Conservation (phyloP, 805 yeast species). For the Candida sakaeoensis region DNA sequence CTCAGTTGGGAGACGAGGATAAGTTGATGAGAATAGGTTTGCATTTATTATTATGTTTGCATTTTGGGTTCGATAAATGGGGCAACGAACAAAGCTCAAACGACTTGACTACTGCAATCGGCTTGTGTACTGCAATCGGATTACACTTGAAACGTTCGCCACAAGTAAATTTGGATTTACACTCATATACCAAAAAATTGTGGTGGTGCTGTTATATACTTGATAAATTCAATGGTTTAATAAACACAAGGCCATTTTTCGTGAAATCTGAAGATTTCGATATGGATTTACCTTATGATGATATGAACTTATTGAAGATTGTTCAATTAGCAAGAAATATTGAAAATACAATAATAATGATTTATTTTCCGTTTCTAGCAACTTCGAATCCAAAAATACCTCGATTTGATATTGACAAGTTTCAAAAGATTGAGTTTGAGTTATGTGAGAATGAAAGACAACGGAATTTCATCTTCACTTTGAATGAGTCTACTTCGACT, state of each 20-base stretch:
- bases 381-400: conserved; percentile 1
- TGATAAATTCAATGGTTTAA: conserved; percentile 30
- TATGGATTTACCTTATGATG: conserved; percentile 26
- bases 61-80: conserved; percentile 21
- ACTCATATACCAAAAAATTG: conserved; percentile 19
- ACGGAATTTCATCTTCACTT: neutral
- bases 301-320: conserved; percentile 21
- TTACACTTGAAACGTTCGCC: conserved; percentile 22
- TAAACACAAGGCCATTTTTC: conserved; percentile 24
- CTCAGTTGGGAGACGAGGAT: conserved; percentile 31
- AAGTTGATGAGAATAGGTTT: conserved; percentile 20
- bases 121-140: conserved; percentile 22
- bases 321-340: conserved; percentile 24
- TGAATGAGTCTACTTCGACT: neutral
- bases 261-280: conserved; percentile 31
- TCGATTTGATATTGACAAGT: conserved; percentile 22
- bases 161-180: conserved; percentile 10
- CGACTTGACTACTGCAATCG: conserved; percentile 27
- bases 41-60: conserved; percentile 22
- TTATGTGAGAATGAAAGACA: conserved; percentile 20
- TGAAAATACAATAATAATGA: conserved; percentile 22
- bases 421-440: conserved; percentile 23
- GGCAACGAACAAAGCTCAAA: conserved; percentile 30
- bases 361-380: conserved; percentile 19
- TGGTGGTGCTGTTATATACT: conserved; percentile 34